A percentile compares a stretch with the other conserved stretches of the same genome.
These are phyloP conservation scores for Spatholobus suberectus DNA, from an alignment of 306 rosid genomes.

Conservation along the genomic window DNA sequence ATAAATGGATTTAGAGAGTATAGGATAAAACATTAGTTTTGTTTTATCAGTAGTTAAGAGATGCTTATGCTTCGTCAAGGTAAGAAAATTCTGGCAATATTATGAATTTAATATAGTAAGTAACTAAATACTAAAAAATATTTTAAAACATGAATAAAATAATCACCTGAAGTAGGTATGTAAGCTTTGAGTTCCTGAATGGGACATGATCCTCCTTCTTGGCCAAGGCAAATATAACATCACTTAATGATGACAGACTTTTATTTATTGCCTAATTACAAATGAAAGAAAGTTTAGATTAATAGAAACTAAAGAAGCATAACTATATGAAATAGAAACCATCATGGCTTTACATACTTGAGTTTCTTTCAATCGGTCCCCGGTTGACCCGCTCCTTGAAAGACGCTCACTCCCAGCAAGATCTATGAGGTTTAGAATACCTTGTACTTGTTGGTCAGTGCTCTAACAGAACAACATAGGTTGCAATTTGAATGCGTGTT, in stretches of 20 bases:
- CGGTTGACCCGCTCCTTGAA: constrained; percentile 91
- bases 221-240: constrained; percentile 94
- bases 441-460: constrained; percentile 97
- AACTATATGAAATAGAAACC: constrained; percentile 10
- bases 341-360: constrained; percentile 62
- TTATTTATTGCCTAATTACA: constrained; percentile 80
- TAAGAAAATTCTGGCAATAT: not conserved
- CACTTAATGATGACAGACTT: constrained; percentile 89
- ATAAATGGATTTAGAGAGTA: not conserved
- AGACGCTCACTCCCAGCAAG: constrained; percentile 99
- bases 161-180: constrained; percentile 95
- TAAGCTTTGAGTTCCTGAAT: constrained; percentile 94
- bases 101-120: not conserved
- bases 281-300: constrained; percentile 30
- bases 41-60: not conserved
- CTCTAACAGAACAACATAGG: constrained; percentile 54
- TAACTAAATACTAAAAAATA: not conserved
- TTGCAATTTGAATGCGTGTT: constrained; percentile 23
- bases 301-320: constrained; percentile 18
- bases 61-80: not conserved
- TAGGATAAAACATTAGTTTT: not conserved
- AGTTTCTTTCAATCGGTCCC: constrained; percentile 96
- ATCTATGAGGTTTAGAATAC: constrained; percentile 91
- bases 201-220: constrained; percentile 96
- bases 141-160: constrained; percentile 1